Conservation (phyloP, 306 rosid genomes). For the Casuarina equisetifolia region DNA sequence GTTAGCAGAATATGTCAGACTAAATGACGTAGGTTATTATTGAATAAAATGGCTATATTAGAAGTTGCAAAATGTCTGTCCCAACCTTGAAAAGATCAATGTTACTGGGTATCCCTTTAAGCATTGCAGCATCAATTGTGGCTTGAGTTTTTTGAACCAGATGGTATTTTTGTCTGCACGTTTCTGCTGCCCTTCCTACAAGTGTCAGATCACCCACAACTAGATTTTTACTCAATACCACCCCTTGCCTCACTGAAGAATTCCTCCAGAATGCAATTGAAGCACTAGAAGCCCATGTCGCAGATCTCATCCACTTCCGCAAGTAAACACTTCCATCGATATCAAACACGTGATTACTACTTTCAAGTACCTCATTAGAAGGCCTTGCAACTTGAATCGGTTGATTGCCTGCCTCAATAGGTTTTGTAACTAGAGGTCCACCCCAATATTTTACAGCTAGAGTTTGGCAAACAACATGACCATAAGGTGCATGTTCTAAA, state of each 20-base stretch:
- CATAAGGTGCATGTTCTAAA: constrained; percentile 65
- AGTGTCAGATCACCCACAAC: constrained; percentile 75
- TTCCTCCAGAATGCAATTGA: constrained; percentile 81
- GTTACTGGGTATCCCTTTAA: constrained; percentile 93
- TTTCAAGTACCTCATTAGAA: constrained; percentile 49
- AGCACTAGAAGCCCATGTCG: constrained; percentile 69
- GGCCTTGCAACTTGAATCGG: constrained; percentile 36
- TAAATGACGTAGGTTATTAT: not conserved
- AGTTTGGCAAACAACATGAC: constrained; percentile 77
- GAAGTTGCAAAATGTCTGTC: not conserved
- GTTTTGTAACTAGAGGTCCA: constrained; percentile 65
- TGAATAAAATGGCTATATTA: not conserved
- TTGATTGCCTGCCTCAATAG: constrained; percentile 37
- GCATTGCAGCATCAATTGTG: constrained; percentile 90
- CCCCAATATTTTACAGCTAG: constrained; percentile 92
- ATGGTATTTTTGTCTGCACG: constrained; percentile 52
- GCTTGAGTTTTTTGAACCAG: constrained; percentile 89
- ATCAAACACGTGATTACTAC: constrained; percentile 65
- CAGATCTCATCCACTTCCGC: constrained; percentile 85
- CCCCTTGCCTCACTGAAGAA: constrained; percentile 60
- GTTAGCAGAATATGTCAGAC: not conserved
- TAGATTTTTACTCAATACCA: constrained; percentile 76
- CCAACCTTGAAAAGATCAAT: constrained; percentile 93
- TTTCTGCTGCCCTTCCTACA: constrained; percentile 73
- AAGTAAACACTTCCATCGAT: constrained; percentile 91